Conservation (phyloP, 768 basidiomycete species). For the Crepidotus variabilis region DNA sequence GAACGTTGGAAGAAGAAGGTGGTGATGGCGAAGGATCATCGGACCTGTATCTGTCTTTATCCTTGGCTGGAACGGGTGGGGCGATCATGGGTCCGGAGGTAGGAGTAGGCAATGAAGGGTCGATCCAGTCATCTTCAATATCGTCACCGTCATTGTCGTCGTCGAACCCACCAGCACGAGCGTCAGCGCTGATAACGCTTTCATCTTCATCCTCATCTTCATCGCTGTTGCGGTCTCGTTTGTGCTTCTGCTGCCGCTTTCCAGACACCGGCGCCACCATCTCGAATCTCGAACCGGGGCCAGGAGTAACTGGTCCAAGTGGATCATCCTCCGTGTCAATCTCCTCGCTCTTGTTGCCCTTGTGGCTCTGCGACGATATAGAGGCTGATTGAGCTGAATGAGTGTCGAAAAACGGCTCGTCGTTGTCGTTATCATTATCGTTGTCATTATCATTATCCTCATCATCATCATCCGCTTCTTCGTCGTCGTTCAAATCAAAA, state of each 20-base stretch:
- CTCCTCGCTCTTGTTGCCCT: conserved; percentile 46
- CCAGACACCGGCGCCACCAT: conserved; percentile 25
- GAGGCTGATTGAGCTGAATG: conserved; percentile 33
- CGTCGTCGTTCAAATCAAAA: conserved; percentile 47
- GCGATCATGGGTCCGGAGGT: conserved; percentile 10
- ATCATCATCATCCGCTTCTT: conserved; percentile 22
- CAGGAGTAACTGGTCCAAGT: conserved; percentile 67
- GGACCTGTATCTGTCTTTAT: not conserved
- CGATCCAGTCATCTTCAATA: conserved; percentile 66
- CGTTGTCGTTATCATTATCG: conserved; percentile 24
- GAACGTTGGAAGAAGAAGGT: conserved; percentile 11
- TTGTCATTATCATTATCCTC: conserved; percentile 16
- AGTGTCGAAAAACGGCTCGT: conserved; percentile 53
- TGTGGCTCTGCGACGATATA: conserved; percentile 30
- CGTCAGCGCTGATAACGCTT: conserved; percentile 15
- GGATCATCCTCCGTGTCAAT: conserved; percentile 71
- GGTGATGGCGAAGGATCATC: conserved; percentile 14
- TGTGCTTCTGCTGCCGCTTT: conserved; percentile 11
- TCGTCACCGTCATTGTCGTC: conserved; percentile 51
- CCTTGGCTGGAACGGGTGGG: conserved; percentile 19
- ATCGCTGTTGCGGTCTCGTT: conserved; percentile 8
- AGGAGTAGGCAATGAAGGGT: conserved; percentile 48
- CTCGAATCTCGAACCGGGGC: conserved; percentile 43
- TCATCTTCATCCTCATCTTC: conserved; percentile 16
- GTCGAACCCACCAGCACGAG: conserved; percentile 35